Base-by-base conservation (phyloP, 306 rosid species). In the Oemleria cerasiformis region DNA sequence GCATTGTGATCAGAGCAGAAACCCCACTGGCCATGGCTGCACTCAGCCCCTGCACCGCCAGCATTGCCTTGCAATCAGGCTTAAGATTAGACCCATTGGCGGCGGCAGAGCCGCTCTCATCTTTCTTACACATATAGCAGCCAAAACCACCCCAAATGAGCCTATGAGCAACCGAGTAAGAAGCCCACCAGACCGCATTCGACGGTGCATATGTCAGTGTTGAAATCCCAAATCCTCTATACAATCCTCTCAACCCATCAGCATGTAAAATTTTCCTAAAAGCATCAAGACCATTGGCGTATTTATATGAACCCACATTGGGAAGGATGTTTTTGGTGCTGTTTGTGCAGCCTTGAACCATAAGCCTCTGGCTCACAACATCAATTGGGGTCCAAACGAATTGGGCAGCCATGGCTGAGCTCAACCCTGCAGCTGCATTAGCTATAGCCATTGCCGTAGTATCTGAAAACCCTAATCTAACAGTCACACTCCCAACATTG, bases 131-230 rank as follows among this genome's bases (percentile, higher is more conserved):
- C 86, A 75, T 71, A 59, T 84, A 70, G 72, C 74, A 54, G 70
- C 97, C 96, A 75, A 85, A 79, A 68, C 85, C 79, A 73, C 90
- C 73, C 97, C 96, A 89, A 7, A 94, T 86, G 23, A 88, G 70
- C 78, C 92, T 83, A 23, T 94, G 88, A 9, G 84, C 91, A 72
- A 94, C 87, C 13, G 97, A 91, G 78, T 94, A 94, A 50, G 97
- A 91, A 68, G 97, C 77, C 98, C 98, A 94, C 98, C 98, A 94
- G 68, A 94, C 95, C 6, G 97, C 98, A 87, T 94, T 94, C 5
- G 97, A 89, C 9, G 98, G 98, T 0, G 98, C 97, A 70, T 94
- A 94, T 16, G 97, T 91, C 80, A 94, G 39, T 9, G 89, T 87
- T 0, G 98, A 89, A 73, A 89, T 79, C 72, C 98, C 98, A 79